Evolutionary conservation across 352 stramenopile species (phyloP).

Genomic region (Phytopythium sindhum): DNA sequence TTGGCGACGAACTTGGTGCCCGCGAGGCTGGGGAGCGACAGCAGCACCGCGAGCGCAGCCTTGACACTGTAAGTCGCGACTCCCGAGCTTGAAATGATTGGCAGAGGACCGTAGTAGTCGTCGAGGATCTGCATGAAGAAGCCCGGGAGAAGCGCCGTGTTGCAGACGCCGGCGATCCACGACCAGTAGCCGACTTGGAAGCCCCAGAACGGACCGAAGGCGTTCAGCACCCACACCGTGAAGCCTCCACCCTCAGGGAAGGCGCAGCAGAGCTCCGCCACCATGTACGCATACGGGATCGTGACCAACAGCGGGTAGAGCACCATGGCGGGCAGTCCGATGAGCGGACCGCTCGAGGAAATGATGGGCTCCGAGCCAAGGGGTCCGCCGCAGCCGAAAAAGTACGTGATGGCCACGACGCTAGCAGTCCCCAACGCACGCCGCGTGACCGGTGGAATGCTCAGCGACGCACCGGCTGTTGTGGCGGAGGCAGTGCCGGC

Average conservation of each 20-base stretch:
- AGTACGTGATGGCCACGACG: constrained; percentile 48
- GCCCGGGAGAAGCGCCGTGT: constrained; percentile 46
- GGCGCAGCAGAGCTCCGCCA: constrained; percentile 63
- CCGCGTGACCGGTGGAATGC: constrained; percentile 12
- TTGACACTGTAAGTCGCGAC: constrained; percentile 31
- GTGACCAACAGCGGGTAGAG: constrained; percentile 67
- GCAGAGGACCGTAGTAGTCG: constrained; percentile 21
- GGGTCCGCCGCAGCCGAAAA: constrained; percentile 42
- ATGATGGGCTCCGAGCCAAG: constrained; percentile 60
- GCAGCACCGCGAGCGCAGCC: constrained; percentile 19
- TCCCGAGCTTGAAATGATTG: constrained; percentile 19
- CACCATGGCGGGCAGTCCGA: constrained; percentile 44
- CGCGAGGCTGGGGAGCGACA: constrained; percentile 32
- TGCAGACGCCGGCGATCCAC: constrained; percentile 64
- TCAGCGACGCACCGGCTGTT: not conserved
- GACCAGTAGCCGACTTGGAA: constrained; percentile 84
- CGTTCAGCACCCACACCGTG: constrained; percentile 61
- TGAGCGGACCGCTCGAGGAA: constrained; percentile 44
- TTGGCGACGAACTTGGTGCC: constrained; percentile 31
- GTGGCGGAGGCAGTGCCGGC: not conserved
- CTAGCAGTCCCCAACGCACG: constrained; percentile 34
- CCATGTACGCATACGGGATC: constrained; percentile 50
- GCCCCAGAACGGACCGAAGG: constrained; percentile 75
- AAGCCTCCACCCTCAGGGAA: constrained; percentile 79
- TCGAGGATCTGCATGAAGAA: constrained; percentile 32